Conservation (phyloP, 495 filamentous ascomycete species). For the Xylaria grammica region DNA sequence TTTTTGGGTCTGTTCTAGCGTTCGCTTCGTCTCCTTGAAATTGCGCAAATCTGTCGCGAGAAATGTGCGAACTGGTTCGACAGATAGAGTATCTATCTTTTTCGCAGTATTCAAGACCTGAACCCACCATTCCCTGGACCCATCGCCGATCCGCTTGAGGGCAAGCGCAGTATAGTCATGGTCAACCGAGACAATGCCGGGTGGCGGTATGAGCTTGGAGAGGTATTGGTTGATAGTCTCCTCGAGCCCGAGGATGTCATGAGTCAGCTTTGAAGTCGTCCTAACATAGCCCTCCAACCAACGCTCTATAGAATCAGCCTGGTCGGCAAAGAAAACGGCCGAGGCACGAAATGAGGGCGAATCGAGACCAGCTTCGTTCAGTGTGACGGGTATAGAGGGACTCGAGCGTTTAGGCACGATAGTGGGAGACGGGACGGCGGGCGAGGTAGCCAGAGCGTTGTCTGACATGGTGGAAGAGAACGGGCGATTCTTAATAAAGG, state of each 20-base stretch:
- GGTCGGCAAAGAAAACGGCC: slow-evolving; percentile 85
- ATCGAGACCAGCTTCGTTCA: slow-evolving; percentile 95
- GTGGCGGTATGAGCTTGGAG: slow-evolving; percentile 69
- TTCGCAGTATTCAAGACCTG: slow-evolving; percentile 72
- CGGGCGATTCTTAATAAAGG: slow-evolving; percentile 9
- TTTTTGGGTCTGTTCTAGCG: slow-evolving; percentile 80
- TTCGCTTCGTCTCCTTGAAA: slow-evolving; percentile 72
- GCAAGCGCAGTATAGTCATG: slow-evolving; percentile 93
- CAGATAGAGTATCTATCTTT: slow-evolving; percentile 73
- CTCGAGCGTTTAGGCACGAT: slow-evolving; percentile 35
- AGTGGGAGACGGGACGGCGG: slow-evolving; percentile 21
- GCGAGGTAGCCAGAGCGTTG: slow-evolving; percentile 25
- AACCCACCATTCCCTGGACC: slow-evolving; percentile 83
- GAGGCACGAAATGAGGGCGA: slow-evolving; percentile 93
- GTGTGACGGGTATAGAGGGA: slow-evolving; percentile 71
- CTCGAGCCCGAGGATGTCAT: slow-evolving; percentile 75
- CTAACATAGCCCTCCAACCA: slow-evolving; percentile 91
- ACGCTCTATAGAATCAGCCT: slow-evolving; percentile 87
- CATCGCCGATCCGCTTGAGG: slow-evolving; percentile 81
- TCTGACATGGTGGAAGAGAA: slow-evolving; percentile 22
- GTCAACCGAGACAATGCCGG: slow-evolving; percentile 71
- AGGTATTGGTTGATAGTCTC: slow-evolving; percentile 75
- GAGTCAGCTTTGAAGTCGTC: slow-evolving; percentile 74
- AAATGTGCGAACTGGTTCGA: slow-evolving; percentile 81
- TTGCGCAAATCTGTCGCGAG: slow-evolving; percentile 68